These are phyloP conservation scores for Grigorovia humatica DNA, from an alignment of 805 yeast genomes.

Conservation along the genomic window DNA sequence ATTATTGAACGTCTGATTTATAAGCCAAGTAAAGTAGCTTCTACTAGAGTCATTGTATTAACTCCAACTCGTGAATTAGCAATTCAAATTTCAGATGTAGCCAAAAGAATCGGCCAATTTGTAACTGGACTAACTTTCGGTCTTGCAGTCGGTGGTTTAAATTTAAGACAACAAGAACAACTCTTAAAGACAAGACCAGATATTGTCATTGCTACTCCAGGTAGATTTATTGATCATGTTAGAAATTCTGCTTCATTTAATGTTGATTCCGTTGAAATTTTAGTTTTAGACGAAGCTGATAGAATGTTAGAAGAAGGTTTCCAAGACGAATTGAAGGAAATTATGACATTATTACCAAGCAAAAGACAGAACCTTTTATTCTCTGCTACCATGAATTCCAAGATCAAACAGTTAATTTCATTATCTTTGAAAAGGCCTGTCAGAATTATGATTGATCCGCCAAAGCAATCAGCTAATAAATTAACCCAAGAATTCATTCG, in stretches of 20 bases:
- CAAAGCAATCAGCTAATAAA: slow-evolving; percentile 87
- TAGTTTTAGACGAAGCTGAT: slow-evolving; percentile 96
- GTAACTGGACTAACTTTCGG: slow-evolving; percentile 77
- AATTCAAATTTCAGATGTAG: slow-evolving; percentile 91
- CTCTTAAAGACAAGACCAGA: slow-evolving; percentile 89
- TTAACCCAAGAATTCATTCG: slow-evolving; percentile 90
- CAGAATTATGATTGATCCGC: slow-evolving; percentile 91
- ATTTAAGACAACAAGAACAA: slow-evolving; percentile 90
- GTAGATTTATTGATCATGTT: slow-evolving; percentile 94
- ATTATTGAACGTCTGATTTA: slow-evolving; percentile 84
- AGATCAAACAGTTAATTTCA: slow-evolving; percentile 77
- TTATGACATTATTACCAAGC: slow-evolving; percentile 73
- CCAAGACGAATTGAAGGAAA: slow-evolving; percentile 88
- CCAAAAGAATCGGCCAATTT: slow-evolving; percentile 69
- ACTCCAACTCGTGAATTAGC: slow-evolving; percentile 98
- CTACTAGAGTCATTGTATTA: slow-evolving; percentile 82
- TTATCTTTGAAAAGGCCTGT: slow-evolving; percentile 86
- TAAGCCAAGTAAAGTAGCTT: slow-evolving; percentile 75
- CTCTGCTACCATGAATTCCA: slow-evolving; percentile 97
- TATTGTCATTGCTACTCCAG: slow-evolving; percentile 95
- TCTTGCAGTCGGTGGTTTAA: slow-evolving; percentile 95
- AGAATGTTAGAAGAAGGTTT: slow-evolving; percentile 99
- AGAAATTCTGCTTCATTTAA: slow-evolving; percentile 89
- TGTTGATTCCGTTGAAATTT: slow-evolving; percentile 82
- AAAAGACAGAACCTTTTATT: slow-evolving; percentile 89